Evolutionary conservation across 768 basidiomycete genomes (phyloP).

Genomic region (Suillus subaureus): DNA sequence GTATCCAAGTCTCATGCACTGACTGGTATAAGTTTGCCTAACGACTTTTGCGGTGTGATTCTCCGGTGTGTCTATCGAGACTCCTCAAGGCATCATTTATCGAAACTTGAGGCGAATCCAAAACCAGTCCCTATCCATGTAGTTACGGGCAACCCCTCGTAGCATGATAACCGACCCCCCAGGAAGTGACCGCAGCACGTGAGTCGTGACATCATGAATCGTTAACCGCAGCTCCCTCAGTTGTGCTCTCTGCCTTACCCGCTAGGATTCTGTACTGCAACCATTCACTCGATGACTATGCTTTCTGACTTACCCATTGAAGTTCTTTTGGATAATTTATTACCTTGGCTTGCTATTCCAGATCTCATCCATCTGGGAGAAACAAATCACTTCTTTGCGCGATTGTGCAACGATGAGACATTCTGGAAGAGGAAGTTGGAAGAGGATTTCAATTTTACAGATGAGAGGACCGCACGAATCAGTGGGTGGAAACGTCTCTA

Average conservation of each 20-base stretch:
- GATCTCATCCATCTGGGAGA: slow-evolving; percentile 61
- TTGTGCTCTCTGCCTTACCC: slow-evolving; percentile 50
- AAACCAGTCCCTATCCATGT: background rate
- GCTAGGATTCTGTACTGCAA: slow-evolving; percentile 69
- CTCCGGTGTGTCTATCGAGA: too few relatives aligned
- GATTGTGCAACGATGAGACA: slow-evolving; percentile 67
- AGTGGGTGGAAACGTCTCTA: slow-evolving; percentile 85
- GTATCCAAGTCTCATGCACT: background rate
- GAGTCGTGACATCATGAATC: slow-evolving; percentile 16
- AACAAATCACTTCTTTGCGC: slow-evolving; percentile 68
- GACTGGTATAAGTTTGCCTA: background rate
- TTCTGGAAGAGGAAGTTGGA: slow-evolving; percentile 76
- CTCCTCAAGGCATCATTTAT: background rate
- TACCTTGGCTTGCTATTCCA: slow-evolving; percentile 53
- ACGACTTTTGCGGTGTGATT: background rate
- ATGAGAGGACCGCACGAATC: slow-evolving; percentile 68
- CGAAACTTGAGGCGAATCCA: background rate
- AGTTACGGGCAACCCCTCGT: background rate
- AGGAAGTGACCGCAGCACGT: background rate
- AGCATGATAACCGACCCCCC: background rate
- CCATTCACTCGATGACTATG: slow-evolving; percentile 32
- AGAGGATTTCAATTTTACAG: slow-evolving; percentile 79
- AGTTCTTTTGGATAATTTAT: slow-evolving; percentile 73
- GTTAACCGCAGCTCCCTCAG: slow-evolving; percentile 9
- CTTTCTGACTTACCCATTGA: slow-evolving; percentile 70